Evolutionary conservation across 495 filamentous ascomycete genomes (phyloP), one percentile per base, ranked within the genome.

Genomic region (Tetracladium marchalianum): DNA sequence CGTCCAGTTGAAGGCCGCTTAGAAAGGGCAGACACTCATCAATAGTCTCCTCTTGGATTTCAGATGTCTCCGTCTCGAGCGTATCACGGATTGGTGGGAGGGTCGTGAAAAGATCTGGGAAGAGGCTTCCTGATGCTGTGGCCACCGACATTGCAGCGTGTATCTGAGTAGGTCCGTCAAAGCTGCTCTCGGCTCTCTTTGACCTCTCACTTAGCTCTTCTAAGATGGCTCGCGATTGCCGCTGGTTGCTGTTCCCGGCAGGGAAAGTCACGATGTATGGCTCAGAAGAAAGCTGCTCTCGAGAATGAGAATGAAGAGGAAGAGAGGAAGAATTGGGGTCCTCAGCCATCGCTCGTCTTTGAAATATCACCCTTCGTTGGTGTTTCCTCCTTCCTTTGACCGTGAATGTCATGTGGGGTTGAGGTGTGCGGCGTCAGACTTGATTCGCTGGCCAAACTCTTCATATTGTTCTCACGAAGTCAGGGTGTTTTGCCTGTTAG

Each of bases 1-100:
- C 11, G 2, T n/a, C 33, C 24, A 47, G 39, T 24, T 70, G 45
- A 8, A 67, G 62, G 22, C 67, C 67, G 13, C 72, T 61, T 32
- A 95, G 69, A 53, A 80, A 83, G 1, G 83, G 81, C 10, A 90
- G 66, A 53, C 88, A 89, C 48, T 72, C 74, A 5, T 73, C 57
- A 22, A 84, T 66, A 0, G 82, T 87, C 40, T 80, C 68, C 39
- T 78, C 67, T 61, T 95, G 89, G 36, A 75, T 63, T 43, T 63
- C 52, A 1, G 82, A 84, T 22, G 87, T 81, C 38, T 74, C 62
- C 9, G 92, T 95, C 40, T 67, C 57, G 41, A 90, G 70, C 4
- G 57, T 43, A 63, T 96, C 90, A 46, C 65, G 70, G 54, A 96
- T 72, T 34, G 69, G 65, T 4, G 85, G 80, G 46, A 55, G 63